These are phyloP conservation scores for Microcyclosporella mali DNA, from an alignment of 2,329 filamentous ascomycete species.

Conservation along the genomic window DNA sequence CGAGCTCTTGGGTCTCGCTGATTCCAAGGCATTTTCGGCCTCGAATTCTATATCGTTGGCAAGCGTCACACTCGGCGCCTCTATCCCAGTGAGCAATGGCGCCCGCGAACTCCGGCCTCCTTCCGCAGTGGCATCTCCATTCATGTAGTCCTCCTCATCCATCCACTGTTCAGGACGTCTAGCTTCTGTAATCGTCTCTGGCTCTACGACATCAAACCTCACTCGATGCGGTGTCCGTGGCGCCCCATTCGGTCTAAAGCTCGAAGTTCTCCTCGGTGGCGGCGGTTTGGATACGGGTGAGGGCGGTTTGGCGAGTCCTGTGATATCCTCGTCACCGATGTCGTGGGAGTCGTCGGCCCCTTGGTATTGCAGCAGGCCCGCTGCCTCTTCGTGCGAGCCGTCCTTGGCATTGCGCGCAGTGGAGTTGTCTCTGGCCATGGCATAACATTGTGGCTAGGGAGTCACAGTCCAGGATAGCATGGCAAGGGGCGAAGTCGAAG, in stretches of 20 bases:
- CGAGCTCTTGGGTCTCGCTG: constrained; percentile 71
- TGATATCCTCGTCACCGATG: constrained; percentile 20
- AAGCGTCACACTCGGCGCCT: constrained; percentile 71
- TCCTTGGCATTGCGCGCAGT: constrained; percentile 20
- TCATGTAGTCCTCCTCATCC: constrained; percentile 58
- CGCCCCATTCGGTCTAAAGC: constrained; percentile 45
- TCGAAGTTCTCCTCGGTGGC: constrained; percentile 31
- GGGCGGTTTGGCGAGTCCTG: constrained; percentile 16
- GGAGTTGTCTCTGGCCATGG: constrained; percentile 31
- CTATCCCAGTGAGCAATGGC: constrained; percentile 74
- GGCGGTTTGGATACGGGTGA: constrained; percentile 9
- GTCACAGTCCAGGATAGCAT: constrained; percentile 9
- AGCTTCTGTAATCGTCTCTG: constrained; percentile 18
- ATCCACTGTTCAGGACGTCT: constrained; percentile 37
- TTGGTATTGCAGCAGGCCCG: constrained; percentile 24
- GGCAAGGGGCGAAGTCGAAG: background rate
- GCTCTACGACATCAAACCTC: constrained; percentile 57
- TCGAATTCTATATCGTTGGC: constrained; percentile 51
- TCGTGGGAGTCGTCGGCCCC: constrained; percentile 20
- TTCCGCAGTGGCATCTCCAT: constrained; percentile 34
- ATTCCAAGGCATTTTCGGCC: constrained; percentile 54
- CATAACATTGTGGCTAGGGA: constrained; percentile 30
- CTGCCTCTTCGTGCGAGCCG: constrained; percentile 23
- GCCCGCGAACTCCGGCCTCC: constrained; percentile 45
- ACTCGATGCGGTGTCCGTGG: constrained; percentile 66